Evolutionary conservation across 2,329 filamentous ascomycete species (phyloP), one percentile per base, ranked within the genome.

Genomic region (Neopestalotiopsis clavispora): DNA sequence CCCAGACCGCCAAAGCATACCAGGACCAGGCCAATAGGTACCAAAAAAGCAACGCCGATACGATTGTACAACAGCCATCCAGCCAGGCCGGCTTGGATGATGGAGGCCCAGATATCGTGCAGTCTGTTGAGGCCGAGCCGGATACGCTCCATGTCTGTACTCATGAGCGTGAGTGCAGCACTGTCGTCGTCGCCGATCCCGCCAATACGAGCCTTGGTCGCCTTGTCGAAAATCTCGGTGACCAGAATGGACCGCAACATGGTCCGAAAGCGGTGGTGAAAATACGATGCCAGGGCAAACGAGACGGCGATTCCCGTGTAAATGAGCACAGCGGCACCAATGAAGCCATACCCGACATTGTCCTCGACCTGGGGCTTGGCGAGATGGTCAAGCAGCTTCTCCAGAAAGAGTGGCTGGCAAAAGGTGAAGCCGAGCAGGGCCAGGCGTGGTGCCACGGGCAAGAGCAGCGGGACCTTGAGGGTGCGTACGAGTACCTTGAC

Each of bases 91-190:
- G 84, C 79, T 70, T 87, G 81, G 1, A 86, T 70, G 0, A 77
- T 66, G 56, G 74, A 79, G 0, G 78, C 80, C 83, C 83, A 84
- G 4, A 80, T 69, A 32, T 84, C 80, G 61, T 85, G 84, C 42
- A 83, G 68, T 1, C 67, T 71, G 4, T 72, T 67, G 4, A 79
- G 74, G 0, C 81, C 83, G 0, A 72, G 57, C 1, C 77, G 73
- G 3, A 85, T 80, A 4, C 80, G 78, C 68, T 85, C 84, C 13
- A 85, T 77, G 62, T 86, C 84, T 2, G 83, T 79, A 67, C 72
- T 84, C 84, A 86, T 86, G 2, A 86, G 76, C 0, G 84, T 85
- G 58, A 86, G 71, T 0, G 83, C 79, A 0, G 82, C 80, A 3
- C 80, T 77, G n/a, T 83, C 79, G 34, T 81, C 79, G 2, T 78